Evolutionary conservation across 768 basidiomycete species (phyloP).

Genomic region (Leucosporidium scottii): DNA sequence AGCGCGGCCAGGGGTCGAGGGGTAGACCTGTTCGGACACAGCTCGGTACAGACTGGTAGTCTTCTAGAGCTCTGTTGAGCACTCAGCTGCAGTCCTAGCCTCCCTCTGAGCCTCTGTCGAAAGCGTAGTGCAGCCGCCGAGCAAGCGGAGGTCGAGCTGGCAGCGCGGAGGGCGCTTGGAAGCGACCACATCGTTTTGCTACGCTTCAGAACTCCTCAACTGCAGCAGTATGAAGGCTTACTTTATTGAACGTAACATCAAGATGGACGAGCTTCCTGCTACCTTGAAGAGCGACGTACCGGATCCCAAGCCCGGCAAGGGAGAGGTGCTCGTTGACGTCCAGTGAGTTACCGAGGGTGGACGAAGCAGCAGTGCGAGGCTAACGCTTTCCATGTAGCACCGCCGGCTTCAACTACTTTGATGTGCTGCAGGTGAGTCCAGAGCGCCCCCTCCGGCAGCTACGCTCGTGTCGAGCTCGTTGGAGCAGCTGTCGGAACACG

Average conservation of each 20-base stretch:
- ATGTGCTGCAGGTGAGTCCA: conserved; percentile 35
- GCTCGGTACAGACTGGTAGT: no score
- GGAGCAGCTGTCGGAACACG: no score
- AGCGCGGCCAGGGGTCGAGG: no score
- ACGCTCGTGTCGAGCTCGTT: conserved; percentile 1
- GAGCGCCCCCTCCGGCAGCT: neutral
- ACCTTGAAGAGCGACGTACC: conserved; percentile 46
- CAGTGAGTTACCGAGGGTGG: conserved; percentile 46
- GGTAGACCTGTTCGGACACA: no score
- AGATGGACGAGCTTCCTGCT: conserved; percentile 54
- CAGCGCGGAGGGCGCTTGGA: no score
- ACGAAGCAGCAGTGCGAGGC: neutral
- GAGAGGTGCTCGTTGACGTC: conserved; percentile 66
- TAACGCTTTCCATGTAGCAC: neutral
- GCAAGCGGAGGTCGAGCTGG: no score
- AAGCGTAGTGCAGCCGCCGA: no score
- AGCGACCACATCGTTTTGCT: no score
- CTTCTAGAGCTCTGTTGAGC: no score
- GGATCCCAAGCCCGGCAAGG: conserved; percentile 51
- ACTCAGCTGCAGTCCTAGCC: no score
- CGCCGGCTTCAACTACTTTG: conserved; percentile 64
- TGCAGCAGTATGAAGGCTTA: conserved; percentile 7
- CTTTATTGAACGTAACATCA: conserved; percentile 56
- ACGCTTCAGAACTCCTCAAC: neutral
- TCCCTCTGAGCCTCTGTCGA: no score